phyloP scores from a whole-genome alignment of 2,329 filamentous ascomycete species.

The Epicoccum nigrum region DNA sequence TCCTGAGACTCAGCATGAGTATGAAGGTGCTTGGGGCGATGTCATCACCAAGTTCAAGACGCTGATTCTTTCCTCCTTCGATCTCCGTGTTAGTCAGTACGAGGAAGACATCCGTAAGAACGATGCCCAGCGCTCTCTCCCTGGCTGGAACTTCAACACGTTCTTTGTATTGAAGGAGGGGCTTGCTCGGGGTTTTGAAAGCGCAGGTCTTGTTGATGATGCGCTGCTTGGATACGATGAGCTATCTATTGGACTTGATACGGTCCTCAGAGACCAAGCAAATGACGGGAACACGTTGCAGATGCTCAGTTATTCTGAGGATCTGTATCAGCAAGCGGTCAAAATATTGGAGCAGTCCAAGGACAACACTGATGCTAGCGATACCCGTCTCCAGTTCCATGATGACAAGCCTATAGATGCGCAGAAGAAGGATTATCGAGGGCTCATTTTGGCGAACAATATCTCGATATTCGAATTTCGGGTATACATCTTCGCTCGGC shows the following conservation, averaged over 20 bases:
- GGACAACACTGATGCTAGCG: conserved; percentile 17
- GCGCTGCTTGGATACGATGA: conserved; percentile 95
- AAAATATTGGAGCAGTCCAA: conserved; percentile 30
- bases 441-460: conserved; percentile 90
- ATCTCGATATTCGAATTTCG: conserved; percentile 96
- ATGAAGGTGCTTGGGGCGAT: conserved; percentile 82
- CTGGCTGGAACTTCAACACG: conserved; percentile 99
- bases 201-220: conserved; percentile 93
- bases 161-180: conserved; percentile 99
- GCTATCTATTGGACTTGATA: conserved; percentile 83
- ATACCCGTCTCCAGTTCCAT: conserved; percentile 28
- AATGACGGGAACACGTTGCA: conserved; percentile 66
- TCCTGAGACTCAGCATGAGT: conserved; percentile 74
- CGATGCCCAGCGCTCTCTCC: conserved; percentile 82
- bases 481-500: conserved; percentile 89
- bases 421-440: conserved; percentile 77
- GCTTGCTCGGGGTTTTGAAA: conserved; percentile 90
- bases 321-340: conserved; percentile 63
- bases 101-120: conserved; percentile 97
- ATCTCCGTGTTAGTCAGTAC: conserved; percentile 88
- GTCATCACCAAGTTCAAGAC: conserved; percentile 85
- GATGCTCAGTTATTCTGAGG: conserved; percentile 74
- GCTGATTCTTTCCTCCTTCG: conserved; percentile 86
- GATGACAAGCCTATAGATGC: conserved; percentile 47
- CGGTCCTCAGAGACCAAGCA: conserved; percentile 76